Conservation (phyloP, 306 rosid species). For the Boehmeria nivea region DNA sequence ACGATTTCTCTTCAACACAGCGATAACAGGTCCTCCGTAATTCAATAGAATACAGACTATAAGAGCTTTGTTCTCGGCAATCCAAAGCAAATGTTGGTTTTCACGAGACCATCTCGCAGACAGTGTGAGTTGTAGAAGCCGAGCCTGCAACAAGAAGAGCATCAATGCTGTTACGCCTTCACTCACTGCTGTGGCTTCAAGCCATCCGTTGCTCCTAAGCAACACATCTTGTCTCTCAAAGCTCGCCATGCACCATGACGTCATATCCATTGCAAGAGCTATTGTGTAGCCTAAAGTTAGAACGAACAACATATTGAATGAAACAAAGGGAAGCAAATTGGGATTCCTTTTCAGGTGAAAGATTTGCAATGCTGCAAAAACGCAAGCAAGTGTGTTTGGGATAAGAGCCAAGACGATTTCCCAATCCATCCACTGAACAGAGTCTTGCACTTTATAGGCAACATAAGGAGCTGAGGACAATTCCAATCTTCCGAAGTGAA, state of each 20-base stretch:
- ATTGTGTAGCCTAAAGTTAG: constrained; percentile 40
- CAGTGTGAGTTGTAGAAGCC: constrained; percentile 50
- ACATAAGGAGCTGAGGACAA: constrained; percentile 25
- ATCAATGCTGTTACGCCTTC: constrained; percentile 42
- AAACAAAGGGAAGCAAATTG: constrained; percentile 46
- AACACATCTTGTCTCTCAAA: constrained; percentile 10
- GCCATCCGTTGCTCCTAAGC: constrained; percentile 39
- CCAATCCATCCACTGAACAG: constrained; percentile 48
- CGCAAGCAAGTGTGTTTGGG: constrained; percentile 52
- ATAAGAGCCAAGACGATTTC: constrained; percentile 48
- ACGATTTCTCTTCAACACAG: constrained; percentile 15
- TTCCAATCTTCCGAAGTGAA: constrained; percentile 35
- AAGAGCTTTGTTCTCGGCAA: constrained; percentile 35
- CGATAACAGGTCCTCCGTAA: background rate
- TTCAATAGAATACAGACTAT: constrained; percentile 25
- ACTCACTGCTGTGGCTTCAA: constrained; percentile 41
- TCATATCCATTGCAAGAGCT: constrained; percentile 55
- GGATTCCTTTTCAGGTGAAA: constrained; percentile 46
- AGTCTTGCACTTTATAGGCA: background rate
- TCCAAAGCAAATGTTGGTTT: constrained; percentile 24
- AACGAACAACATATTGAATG: constrained; percentile 42
- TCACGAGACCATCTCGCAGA: constrained; percentile 36
- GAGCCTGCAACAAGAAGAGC: constrained; percentile 47
- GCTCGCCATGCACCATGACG: constrained; percentile 36
- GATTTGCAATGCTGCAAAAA: constrained; percentile 45